Base-by-base conservation (phyloP, 2,329 filamentous ascomycete genomes). In the Exophiala dermatitidis region DNA sequence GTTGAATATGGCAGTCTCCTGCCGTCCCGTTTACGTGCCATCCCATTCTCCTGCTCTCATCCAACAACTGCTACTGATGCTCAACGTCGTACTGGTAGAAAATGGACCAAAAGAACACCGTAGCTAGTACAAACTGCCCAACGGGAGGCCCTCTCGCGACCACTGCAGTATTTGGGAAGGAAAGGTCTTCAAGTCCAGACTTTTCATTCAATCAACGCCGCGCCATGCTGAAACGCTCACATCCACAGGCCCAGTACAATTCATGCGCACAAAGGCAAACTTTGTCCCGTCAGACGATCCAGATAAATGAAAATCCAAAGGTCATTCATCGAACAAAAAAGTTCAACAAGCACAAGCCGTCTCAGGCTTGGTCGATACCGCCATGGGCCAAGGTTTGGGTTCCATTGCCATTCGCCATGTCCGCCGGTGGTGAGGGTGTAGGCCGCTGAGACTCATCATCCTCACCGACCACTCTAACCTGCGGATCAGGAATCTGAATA, bases 401-500 rank as follows among this genome's bases (percentile, higher is more conserved):
- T n/a, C n/a, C 42, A 6, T 45, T 10, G 45, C 34, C 28, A 34
- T 53, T 51, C 47, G 46, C 28, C 19, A n/a, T 12, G 2, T 50
- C 55, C 5, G 34, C 45, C 6, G 48, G 42, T 6, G 52, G 49
- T 5, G 52, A 43, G 2, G 55, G 52, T 33, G 51, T 44, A 19
- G 40, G 49, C n/a, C 30, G 45, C 37, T 54, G 52, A 29, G 48
- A 54, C 4, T 57, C 51, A n/a, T 48, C 59, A 38, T 60, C 62
- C 26, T 61, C 57, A 28, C 65, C 69, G 31, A 74, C 68, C 28
- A 74, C 67, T 43, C 72, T 70, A 10, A 76, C 68, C 58, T 76
- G 74, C 5, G 74, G 74, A 62, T 77, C 74, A 0, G 74, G 74
- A 32, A 77, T 75, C 60, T 77, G 74, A 36, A 77, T 75, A 57